Percentiles rank a stretch among this genome's conserved stretches.
Conservation (phyloP, 768 basidiomycete genomes). For the Kwoniella sp. region DNA sequence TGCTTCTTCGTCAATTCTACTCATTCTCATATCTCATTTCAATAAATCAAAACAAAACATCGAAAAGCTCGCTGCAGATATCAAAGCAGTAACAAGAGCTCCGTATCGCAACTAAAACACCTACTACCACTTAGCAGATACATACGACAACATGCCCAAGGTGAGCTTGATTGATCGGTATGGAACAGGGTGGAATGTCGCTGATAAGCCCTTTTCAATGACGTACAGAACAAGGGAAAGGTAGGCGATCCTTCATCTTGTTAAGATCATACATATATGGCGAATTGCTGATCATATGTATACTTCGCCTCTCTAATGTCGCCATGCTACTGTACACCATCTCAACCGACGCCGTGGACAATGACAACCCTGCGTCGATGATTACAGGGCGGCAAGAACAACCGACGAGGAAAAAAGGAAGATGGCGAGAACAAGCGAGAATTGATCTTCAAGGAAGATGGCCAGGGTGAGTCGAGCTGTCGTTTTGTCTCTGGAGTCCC, state of each 20-base stretch:
- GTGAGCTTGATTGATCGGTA: slow-evolving; percentile 1
- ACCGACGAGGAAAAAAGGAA: slow-evolving; percentile 99
- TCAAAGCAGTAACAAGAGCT: neutral
- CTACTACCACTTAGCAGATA: neutral
- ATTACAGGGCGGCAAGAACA: slow-evolving; percentile 87
- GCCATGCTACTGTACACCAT: too few species aligned
- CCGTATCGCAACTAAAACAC: neutral
- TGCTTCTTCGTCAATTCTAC: neutral
- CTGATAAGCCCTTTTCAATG: slow-evolving; percentile 11
- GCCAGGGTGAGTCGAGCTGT: slow-evolving; percentile 64
- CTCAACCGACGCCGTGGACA: too few species aligned
- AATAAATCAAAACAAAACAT: neutral
- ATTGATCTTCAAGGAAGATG: slow-evolving; percentile 96
- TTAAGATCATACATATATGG: too few species aligned
- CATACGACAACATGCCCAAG: slow-evolving; percentile 28
- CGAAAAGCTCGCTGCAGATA: neutral
- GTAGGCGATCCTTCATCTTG: neutral
- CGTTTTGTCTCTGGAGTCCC: neutral
- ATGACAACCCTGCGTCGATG: neutral
- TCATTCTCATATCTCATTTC: neutral
- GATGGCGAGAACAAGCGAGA: slow-evolving; percentile 99
- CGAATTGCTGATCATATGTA: slow-evolving; percentile 1
- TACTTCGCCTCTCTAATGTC: neutral
- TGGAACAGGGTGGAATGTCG: neutral
- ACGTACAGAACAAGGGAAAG: slow-evolving; percentile 30